Evolutionary conservation across 768 basidiomycete species (phyloP), one percentile per base, ranked within the genome.

Genomic region (Suillus tomentosus): DNA sequence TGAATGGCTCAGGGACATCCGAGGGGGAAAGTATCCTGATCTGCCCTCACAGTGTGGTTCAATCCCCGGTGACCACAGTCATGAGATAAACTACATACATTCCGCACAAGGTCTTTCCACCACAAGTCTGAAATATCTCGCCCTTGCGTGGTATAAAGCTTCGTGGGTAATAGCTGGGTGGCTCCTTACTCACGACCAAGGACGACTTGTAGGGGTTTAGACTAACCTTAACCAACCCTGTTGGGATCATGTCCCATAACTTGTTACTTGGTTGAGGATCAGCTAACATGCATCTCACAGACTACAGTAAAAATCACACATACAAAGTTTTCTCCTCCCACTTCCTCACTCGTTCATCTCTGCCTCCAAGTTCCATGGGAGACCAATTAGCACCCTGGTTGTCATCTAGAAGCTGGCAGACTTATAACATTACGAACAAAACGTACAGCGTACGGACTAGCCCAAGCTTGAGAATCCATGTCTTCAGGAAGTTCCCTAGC

Each of bases 391-490:
- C 82, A 15, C 82, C 82, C 82, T 83, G 56, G 1, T 5, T 40
- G 24, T 64, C 13, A 34, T 58, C n/a, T 27, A 19, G 39, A 58
- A 2, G 19, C n/a, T 51, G 31, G 17, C 14, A 15, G 60, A 15
- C 15, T 40, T 42, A 9, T 22, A 37, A 60, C 11, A 47, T 19
- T 27, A 17, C 43, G 14, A 39, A 58, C 24, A 40, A 31, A 53
- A 72, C 80, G 61, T 65, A 82, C 83, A 63, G 83, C 83, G 73
- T 82, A 84, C n/a, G 84, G 82, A 60, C 80, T 83, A 9, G 83
- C 74, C 73, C 80, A 84, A 7, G 76, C 80, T 60, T 82, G 82
- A 3, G 80, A 83, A 55, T 76, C 74, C 69, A 70, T 73, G 43
- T 76, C 76, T 54, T 74, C 69, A 1, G 77, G 76, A 70, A 78